A percentile compares a stretch with the other conserved stretches of the same genome.
These are phyloP conservation scores for Penicillium sp. DNA, from an alignment of 2,329 filamentous ascomycete species.

Conservation along the genomic window DNA sequence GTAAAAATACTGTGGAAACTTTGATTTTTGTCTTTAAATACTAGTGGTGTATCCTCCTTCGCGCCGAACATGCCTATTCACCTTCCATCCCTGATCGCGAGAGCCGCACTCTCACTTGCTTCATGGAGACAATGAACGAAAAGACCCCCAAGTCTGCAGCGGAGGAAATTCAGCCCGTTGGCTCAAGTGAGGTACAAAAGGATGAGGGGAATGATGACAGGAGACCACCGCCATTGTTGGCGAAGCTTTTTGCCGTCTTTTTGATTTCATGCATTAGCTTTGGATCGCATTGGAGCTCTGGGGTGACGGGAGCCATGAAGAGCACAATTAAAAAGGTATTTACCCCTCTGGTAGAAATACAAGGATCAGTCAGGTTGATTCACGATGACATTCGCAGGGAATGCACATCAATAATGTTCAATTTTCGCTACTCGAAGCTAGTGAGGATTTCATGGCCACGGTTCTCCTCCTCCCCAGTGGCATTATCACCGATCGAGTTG, in stretches of 20 bases:
- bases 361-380: not conserved
- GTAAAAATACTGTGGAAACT: not conserved
- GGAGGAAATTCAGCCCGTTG: not conserved
- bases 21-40: conserved; percentile 1
- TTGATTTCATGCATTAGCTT: conserved; percentile 57
- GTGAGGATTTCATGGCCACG: conserved; percentile 66
- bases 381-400: too few species aligned
- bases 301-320: conserved; percentile 65
- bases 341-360: not conserved
- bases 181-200: not conserved
- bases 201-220: conserved; percentile 19
- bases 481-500: conserved; percentile 61
- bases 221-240: conserved; percentile 31
- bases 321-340: conserved; percentile 61
- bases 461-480: conserved; percentile 60
- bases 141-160: conserved; percentile 10
- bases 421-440: conserved; percentile 63
- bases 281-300: conserved; percentile 63
- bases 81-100: not conserved
- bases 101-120: not conserved
- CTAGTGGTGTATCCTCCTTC: not conserved
- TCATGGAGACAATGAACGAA: not conserved
- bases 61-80: too few species aligned
- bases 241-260: conserved; percentile 52
- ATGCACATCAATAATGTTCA: conserved; percentile 64